Conservation (phyloP, 148 eudicot species). For the Rhododendron kiyosumense region DNA sequence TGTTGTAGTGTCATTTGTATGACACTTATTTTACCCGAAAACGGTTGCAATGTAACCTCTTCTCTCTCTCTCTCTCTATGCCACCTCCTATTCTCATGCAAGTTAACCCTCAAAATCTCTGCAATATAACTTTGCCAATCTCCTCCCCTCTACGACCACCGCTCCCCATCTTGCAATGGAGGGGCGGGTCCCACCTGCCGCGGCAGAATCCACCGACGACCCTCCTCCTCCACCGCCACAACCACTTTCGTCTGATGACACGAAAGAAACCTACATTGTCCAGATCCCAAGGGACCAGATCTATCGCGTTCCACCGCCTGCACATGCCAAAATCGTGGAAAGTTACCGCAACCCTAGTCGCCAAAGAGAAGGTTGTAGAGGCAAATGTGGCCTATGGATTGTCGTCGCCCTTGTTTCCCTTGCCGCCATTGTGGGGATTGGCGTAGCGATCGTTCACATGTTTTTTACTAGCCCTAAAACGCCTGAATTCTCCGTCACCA, state of each 20-base stretch:
- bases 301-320: conserved; percentile 43
- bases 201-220: background rate
- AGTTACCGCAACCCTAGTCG: conserved; percentile 20
- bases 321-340: conserved; percentile 41
- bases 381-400: conserved; percentile 17
- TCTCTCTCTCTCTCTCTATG: conserved; percentile 13
- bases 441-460: conserved; percentile 4
- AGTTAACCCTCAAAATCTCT: conserved; percentile 9
- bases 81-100: conserved; percentile 27
- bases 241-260: background rate
- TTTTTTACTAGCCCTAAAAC: conserved; percentile 32
- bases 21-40: background rate
- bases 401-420: conserved; percentile 10
- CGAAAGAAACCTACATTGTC: conserved; percentile 26
- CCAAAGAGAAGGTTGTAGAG: background rate
- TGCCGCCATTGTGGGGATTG: conserved; percentile 15
- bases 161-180: conserved; percentile 47
- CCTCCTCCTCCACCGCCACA: background rate
- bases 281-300: conserved; percentile 38
- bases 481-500: conserved; percentile 35
- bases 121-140: background rate
- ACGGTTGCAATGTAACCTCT: background rate
- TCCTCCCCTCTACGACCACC: conserved; percentile 16
- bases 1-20: background rate
- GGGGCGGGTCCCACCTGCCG: conserved; percentile 32